phyloP scores from a whole-genome alignment of 2,329 filamentous ascomycete genomes.

The Phaeosphaeria sp. region DNA sequence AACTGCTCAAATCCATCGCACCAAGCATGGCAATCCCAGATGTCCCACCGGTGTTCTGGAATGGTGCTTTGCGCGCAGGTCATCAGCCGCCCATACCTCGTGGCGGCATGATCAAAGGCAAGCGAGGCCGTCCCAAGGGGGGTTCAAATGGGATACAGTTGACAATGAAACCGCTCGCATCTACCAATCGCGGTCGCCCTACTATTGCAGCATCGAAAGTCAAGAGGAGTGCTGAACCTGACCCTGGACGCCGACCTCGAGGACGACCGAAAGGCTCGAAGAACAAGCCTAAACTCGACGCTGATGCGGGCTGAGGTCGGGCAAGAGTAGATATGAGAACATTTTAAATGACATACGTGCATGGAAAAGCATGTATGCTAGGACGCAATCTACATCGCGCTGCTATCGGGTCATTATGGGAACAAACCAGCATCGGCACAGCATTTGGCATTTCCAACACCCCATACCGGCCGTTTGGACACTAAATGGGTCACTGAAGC shows the following conservation, averaged over 20 bases:
- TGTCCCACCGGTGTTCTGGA: background rate
- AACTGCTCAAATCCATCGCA: slow-evolving; percentile 6
- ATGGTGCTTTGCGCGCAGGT: background rate
- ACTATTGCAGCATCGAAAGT: background rate
- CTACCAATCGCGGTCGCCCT: no score
- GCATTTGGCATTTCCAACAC: no score
- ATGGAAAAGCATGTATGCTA: no score
- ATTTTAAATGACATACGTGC: no score
- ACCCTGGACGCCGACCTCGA: background rate
- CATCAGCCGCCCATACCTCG: background rate
- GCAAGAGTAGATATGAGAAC: background rate
- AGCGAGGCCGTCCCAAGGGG: slow-evolving; percentile 5
- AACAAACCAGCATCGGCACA: no score
- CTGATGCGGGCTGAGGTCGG: background rate
- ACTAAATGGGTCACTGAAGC: no score
- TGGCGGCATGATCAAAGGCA: background rate
- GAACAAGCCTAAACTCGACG: slow-evolving; percentile 12
- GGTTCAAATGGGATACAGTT: no score
- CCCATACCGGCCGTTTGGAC: no score
- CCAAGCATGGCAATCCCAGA: background rate
- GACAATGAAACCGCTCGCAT: no score
- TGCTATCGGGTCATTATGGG: no score
- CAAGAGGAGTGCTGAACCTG: slow-evolving; percentile 5
- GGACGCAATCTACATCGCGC: no score
- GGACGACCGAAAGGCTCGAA: slow-evolving; percentile 24